Conservation (phyloP, 345 rosid species). For the Lepidium didymum region DNA sequence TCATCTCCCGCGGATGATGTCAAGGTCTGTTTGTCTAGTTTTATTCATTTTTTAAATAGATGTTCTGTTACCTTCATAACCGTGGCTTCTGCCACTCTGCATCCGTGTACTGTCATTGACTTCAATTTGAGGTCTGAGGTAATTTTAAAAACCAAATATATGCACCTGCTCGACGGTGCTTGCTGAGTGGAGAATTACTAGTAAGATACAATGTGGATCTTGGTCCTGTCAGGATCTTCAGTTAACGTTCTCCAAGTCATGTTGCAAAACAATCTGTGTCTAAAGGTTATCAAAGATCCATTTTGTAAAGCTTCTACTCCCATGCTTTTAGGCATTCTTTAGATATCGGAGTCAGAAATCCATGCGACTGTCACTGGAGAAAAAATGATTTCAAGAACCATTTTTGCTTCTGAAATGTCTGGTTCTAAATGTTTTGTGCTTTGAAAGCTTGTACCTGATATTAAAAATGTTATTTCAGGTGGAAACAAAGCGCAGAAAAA, state of each 20-base stretch:
- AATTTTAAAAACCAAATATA: background rate
- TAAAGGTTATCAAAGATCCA: background rate
- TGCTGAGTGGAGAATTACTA: background rate
- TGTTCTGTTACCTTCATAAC: background rate
- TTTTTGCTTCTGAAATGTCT: background rate
- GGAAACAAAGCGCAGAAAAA: constrained; percentile 65
- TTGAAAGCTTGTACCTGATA: background rate
- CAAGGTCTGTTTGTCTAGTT: constrained; percentile 39
- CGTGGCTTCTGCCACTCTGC: background rate
- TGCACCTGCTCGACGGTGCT: background rate
- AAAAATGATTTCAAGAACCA: background rate
- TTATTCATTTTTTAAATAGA: background rate
- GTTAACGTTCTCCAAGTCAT: background rate
- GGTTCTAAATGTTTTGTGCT: background rate
- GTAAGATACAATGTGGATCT: background rate
- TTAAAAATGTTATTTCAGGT: constrained; percentile 34
- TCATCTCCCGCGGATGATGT: constrained; percentile 49
- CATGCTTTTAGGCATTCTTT: background rate
- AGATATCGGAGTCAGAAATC: background rate
- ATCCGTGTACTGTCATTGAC: background rate
- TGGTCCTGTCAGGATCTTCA: background rate
- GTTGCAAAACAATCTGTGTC: background rate
- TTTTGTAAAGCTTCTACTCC: background rate
- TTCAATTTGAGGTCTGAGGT: background rate
- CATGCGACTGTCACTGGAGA: background rate